These are phyloP conservation scores for Metarhizium album DNA, from an alignment of 2,329 filamentous ascomycete genomes.

Conservation along the genomic window DNA sequence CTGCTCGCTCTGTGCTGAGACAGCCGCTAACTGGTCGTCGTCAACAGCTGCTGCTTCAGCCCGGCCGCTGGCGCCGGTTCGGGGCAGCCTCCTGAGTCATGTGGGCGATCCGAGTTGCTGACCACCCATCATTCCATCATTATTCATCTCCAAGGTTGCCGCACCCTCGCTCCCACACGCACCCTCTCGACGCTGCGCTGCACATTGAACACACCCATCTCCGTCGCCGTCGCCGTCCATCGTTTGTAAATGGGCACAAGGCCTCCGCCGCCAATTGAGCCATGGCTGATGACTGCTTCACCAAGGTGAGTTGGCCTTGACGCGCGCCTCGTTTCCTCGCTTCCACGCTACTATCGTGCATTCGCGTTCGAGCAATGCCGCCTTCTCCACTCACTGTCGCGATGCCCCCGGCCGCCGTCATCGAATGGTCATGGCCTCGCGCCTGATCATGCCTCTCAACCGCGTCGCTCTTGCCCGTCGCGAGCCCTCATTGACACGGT, in stretches of 20 bases:
- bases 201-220: background rate
- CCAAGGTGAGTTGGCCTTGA: slow-evolving; percentile 28
- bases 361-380: background rate
- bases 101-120: too few relatives aligned
- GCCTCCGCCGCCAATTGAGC: slow-evolving; percentile 31
- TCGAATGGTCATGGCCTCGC: background rate
- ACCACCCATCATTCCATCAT: slow-evolving; percentile 1
- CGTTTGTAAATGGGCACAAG: slow-evolving; percentile 31
- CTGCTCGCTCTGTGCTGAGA: too few relatives aligned
- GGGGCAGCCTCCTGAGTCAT: too few relatives aligned
- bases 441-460: background rate
- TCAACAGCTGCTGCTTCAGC: too few relatives aligned
- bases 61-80: too few relatives aligned
- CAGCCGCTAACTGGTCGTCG: too few relatives aligned
- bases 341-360: background rate
- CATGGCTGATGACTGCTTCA: slow-evolving; percentile 36
- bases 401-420: background rate
- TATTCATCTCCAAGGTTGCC: background rate
- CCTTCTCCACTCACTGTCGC: background rate
- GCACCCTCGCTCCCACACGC: background rate
- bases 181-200: background rate
- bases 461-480: slow-evolving; percentile 5
- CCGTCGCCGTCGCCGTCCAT: slow-evolving; percentile 1
- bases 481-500: slow-evolving; percentile 2
- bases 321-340: slow-evolving; percentile 1